These are phyloP conservation scores for Allantophomopsis lycopodina DNA, from an alignment of 2,329 filamentous ascomycete species.

Conservation along the genomic window DNA sequence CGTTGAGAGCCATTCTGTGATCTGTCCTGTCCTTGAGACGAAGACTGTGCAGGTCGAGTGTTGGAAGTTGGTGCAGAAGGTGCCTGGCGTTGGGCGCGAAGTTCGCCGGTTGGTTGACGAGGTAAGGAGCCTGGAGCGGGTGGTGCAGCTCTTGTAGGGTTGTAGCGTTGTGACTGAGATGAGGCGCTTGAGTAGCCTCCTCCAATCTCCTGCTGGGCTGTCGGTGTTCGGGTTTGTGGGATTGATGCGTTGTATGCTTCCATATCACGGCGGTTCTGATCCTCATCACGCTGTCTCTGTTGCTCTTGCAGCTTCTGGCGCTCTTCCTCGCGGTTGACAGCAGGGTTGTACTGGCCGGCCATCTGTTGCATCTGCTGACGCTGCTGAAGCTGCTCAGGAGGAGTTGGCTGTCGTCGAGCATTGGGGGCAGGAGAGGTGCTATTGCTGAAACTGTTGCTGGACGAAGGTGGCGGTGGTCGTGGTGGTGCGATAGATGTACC, in stretches of 20 bases:
- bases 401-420: constrained; percentile 28
- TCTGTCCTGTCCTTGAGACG: too few species aligned
- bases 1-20: constrained; percentile 17
- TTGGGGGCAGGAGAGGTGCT: constrained; percentile 6
- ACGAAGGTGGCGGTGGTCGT: constrained; percentile 41
- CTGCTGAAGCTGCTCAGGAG: constrained; percentile 31
- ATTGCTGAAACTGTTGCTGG: constrained; percentile 25
- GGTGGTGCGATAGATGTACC: constrained; percentile 51
- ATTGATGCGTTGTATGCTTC: constrained; percentile 85
- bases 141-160: constrained; percentile 75
- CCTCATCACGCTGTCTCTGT: constrained; percentile 41
- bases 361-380: constrained; percentile 44
- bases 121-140: constrained; percentile 48
- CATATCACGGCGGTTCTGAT: constrained; percentile 59
- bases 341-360: constrained; percentile 37
- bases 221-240: constrained; percentile 64
- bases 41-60: constrained; percentile 8
- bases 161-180: constrained; percentile 45
- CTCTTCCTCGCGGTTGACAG: constrained; percentile 35
- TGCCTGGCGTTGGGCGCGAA: constrained; percentile 66
- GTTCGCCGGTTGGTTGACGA: constrained; percentile 33
- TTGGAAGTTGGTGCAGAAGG: constrained; percentile 52
- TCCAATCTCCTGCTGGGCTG: constrained; percentile 82
- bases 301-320: constrained; percentile 47
- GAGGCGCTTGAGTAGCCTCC: constrained; percentile 29